Percentiles rank a stretch among this genome's conserved stretches.
Evolutionary conservation across 164 flowering plant species (phyloP).

Genomic region (Chloranthus sessilifolius): DNA sequence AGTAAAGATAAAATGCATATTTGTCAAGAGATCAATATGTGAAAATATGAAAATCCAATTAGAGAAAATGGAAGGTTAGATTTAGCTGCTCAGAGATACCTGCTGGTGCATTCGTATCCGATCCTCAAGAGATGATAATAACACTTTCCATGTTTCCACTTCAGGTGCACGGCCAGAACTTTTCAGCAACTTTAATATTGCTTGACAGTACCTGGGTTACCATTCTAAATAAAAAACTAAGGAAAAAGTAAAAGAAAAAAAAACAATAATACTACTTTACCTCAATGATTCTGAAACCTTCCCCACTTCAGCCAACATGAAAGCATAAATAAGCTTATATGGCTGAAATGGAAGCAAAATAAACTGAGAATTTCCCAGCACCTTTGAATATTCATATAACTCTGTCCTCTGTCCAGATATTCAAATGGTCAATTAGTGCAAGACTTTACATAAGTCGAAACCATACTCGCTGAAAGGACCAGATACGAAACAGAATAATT

Average conservation of each 20-base stretch:
- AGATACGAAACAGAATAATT: too few relatives aligned
- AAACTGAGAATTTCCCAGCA: slow-evolving; percentile 81
- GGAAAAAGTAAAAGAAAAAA: neutral
- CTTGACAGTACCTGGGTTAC: slow-evolving; percentile 60
- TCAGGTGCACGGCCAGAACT: slow-evolving; percentile 59
- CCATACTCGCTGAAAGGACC: too few relatives aligned
- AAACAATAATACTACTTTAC: slow-evolving; percentile 1
- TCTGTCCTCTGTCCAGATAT: slow-evolving; percentile 10
- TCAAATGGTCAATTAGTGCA: too few relatives aligned
- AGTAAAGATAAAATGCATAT: too few relatives aligned
- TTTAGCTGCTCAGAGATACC: slow-evolving; percentile 35
- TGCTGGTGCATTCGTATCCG: slow-evolving; percentile 66
- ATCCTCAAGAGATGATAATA: slow-evolving; percentile 62
- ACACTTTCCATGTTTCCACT: slow-evolving; percentile 51
- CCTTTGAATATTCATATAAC: slow-evolving; percentile 42
- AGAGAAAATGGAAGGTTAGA: too few relatives aligned
- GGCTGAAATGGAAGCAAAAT: slow-evolving; percentile 73
- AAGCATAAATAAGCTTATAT: slow-evolving; percentile 66
- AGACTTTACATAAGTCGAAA: too few relatives aligned
- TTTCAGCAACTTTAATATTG: slow-evolving; percentile 51
- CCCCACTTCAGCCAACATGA: slow-evolving; percentile 82
- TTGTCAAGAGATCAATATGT: slow-evolving; percentile 9
- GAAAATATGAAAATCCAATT: too few relatives aligned
- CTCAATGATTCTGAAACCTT: slow-evolving; percentile 55
- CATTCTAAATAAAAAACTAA: neutral